A percentile compares a stretch with the other conserved stretches of the same genome.
These are phyloP conservation scores for Avena atlantica DNA, from an alignment of 176 grass and related monocot species.

Conservation along the genomic window DNA sequence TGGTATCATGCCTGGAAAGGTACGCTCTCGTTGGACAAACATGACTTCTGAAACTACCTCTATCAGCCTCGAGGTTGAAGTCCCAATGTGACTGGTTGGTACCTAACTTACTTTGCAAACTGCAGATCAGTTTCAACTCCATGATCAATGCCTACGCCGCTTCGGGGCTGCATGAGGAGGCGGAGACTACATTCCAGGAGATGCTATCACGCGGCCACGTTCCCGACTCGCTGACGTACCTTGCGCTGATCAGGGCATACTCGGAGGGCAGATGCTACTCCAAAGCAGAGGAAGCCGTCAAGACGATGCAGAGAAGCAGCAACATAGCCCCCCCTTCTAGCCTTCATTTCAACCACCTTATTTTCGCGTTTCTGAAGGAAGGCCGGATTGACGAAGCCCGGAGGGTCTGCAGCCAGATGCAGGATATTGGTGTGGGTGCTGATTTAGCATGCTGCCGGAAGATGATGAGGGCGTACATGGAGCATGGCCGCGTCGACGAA, in stretches of 20 bases:
- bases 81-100: background rate
- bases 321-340: conserved; percentile 56
- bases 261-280: conserved; percentile 54
- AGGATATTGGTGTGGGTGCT: conserved; percentile 48
- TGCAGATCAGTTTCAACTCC: conserved; percentile 89
- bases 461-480: conserved; percentile 83
- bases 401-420: conserved; percentile 64
- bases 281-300: conserved; percentile 65
- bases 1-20: conserved; percentile 89
- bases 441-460: conserved; percentile 72
- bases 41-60: background rate
- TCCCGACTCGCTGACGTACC: conserved; percentile 72
- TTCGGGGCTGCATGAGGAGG: conserved; percentile 62
- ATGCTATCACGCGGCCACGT: conserved; percentile 56
- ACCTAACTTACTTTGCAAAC: conserved; percentile 24
- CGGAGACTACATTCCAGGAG: conserved; percentile 62
- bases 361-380: conserved; percentile 71
- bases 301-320: conserved; percentile 54
- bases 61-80: background rate
- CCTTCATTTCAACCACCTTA: conserved; percentile 80
- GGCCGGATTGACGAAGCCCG: conserved; percentile 58
- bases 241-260: conserved; percentile 65
- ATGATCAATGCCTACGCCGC: conserved; percentile 87
- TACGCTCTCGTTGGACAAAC: background rate
- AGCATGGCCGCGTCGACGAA: conserved; percentile 57